These are phyloP conservation scores for Eragrostis nindensis DNA, from an alignment of 176 grass and related monocot genomes.

Conservation along the genomic window DNA sequence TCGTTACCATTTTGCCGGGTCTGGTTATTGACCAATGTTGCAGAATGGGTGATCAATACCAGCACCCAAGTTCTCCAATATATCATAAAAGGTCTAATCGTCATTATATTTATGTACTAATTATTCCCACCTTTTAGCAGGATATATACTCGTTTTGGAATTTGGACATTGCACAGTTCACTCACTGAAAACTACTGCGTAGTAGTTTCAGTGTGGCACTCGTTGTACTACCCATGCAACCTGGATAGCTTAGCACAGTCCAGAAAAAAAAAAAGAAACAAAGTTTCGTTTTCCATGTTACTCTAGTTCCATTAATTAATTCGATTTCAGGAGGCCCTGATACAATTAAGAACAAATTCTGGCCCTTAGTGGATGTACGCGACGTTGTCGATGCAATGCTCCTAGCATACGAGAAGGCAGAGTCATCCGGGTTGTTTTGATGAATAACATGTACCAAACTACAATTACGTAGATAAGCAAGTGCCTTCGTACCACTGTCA, in stretches of 20 bases:
- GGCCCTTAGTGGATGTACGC: slow-evolving; percentile 42
- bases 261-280: neutral
- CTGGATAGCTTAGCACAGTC: neutral
- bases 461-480: slow-evolving; percentile 43
- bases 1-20: slow-evolving; percentile 33
- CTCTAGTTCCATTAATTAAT: neutral
- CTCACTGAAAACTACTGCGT: too few relatives aligned
- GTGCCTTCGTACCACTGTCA: neutral
- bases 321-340: slow-evolving; percentile 40
- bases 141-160: too few relatives aligned
- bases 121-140: neutral
- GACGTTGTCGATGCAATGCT: slow-evolving; percentile 41
- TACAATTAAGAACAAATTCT: slow-evolving; percentile 11
- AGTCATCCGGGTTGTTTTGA: slow-evolving; percentile 29
- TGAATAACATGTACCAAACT: slow-evolving; percentile 50
- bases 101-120: neutral
- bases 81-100: slow-evolving; percentile 33
- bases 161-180: too few relatives aligned
- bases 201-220: neutral
- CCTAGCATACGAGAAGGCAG: slow-evolving; percentile 32
- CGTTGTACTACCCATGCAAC: neutral
- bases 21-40: slow-evolving; percentile 40
- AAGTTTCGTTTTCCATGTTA: neutral
- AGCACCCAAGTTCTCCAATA: slow-evolving; percentile 36
- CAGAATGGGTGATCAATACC: slow-evolving; percentile 33